Conservation (phyloP, 495 filamentous ascomycete species). For the Arthonia radiata region DNA sequence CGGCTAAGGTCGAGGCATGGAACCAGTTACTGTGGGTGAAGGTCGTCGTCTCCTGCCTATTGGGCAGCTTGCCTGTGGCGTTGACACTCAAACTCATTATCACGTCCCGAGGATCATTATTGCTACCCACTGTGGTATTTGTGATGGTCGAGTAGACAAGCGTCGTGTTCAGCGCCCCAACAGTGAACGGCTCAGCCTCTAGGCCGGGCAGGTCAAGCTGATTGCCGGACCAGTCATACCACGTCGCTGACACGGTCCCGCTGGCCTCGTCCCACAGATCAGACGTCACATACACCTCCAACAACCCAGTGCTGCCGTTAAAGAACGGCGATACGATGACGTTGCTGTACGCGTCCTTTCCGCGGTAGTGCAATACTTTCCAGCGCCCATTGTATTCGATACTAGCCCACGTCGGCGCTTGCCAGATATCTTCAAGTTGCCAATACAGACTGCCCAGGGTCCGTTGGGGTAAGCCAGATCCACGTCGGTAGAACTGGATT, state of each 20-base stretch:
- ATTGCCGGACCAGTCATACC: constrained; percentile 12
- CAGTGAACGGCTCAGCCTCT: too few relatives aligned
- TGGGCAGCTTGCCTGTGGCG: constrained; percentile 27
- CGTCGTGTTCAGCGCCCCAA: constrained; percentile 38
- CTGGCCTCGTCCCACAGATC: constrained; percentile 22
- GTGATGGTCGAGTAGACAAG: too few relatives aligned
- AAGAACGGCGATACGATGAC: constrained; percentile 38
- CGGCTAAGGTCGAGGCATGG: constrained; percentile 24
- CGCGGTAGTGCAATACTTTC: constrained; percentile 38
- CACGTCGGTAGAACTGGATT: constrained; percentile 41
- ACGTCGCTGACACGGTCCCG: constrained; percentile 7
- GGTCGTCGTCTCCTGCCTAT: constrained; percentile 19
- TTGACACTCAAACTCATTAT: constrained; percentile 30
- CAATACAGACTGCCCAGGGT: constrained; percentile 42
- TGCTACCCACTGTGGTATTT: too few relatives aligned
- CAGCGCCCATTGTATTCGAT: constrained; percentile 40
- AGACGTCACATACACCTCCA: constrained; percentile 35
- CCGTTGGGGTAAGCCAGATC: constrained; percentile 30
- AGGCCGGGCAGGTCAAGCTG: too few relatives aligned
- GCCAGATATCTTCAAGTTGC: constrained; percentile 49
- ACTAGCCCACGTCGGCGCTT: constrained; percentile 40
- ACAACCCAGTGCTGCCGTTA: constrained; percentile 25
- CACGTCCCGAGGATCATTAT: too few relatives aligned
- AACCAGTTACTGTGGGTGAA: constrained; percentile 34
- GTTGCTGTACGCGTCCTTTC: constrained; percentile 33